These are phyloP conservation scores for Dentipellis sp. DNA, from an alignment of 768 basidiomycete species.

Conservation along the genomic window DNA sequence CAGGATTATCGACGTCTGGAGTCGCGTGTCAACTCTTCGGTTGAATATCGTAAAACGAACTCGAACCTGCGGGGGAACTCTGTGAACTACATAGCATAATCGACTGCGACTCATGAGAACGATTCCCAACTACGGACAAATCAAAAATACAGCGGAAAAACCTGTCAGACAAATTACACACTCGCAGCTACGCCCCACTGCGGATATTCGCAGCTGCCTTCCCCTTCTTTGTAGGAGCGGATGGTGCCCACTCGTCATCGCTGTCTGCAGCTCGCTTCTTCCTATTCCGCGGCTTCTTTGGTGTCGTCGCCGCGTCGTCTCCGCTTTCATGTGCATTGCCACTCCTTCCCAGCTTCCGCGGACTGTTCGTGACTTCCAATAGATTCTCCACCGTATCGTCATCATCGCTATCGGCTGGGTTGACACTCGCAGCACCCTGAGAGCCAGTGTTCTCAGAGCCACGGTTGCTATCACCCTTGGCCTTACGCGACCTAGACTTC, in stretches of 20 bases:
- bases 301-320: conserved; percentile 19
- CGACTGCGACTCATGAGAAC: too few species aligned
- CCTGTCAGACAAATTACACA: too few species aligned
- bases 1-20: too few species aligned
- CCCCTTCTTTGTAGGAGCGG: conserved; percentile 1
- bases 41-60: too few species aligned
- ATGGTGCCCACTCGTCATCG: conserved; percentile 3
- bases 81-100: too few species aligned
- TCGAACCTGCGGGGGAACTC: too few species aligned
- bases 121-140: too few species aligned
- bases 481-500: conserved; percentile 19
- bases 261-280: conserved; percentile 12
- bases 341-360: conserved; percentile 3
- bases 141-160: too few species aligned
- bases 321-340: conserved; percentile 1
- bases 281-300: conserved; percentile 30
- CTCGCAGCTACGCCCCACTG: too few species aligned
- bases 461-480: background rate
- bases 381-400: conserved; percentile 13
- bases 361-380: conserved; percentile 14
- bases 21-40: too few species aligned
- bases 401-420: conserved; percentile 15
- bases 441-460: conserved; percentile 12
- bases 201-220: background rate
- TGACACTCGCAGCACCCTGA: background rate